Evolutionary conservation across 1,284 basidiomycete species (phyloP).

Genomic region (Serendipita sp.): DNA sequence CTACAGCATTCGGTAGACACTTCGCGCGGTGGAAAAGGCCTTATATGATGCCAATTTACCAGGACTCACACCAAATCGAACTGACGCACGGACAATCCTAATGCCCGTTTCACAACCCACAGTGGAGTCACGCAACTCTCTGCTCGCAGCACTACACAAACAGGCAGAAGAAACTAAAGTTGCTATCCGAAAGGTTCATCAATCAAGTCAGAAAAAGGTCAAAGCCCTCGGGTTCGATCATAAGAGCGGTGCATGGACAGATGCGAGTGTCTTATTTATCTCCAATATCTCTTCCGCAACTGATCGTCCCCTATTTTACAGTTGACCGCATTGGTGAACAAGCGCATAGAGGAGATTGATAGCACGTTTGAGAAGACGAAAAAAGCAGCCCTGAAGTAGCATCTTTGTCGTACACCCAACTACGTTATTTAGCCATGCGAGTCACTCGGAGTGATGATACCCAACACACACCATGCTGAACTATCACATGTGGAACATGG

Average conservation of each 20-base stretch:
- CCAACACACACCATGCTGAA: background rate
- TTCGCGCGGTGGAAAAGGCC: conserved; percentile 56
- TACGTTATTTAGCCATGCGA: background rate
- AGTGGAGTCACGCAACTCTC: conserved; percentile 45
- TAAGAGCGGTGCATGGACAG: conserved; percentile 46
- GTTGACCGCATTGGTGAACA: conserved; percentile 60
- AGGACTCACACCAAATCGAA: conserved; percentile 50
- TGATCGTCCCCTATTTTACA: conserved; percentile 18
- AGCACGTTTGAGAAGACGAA: conserved; percentile 47
- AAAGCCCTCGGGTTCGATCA: conserved; percentile 37
- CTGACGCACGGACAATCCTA: conserved; percentile 54
- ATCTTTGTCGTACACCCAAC: background rate
- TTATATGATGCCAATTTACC: conserved; percentile 59
- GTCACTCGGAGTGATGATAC: background rate
- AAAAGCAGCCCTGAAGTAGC: conserved; percentile 25
- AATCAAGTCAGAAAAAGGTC: conserved; percentile 49
- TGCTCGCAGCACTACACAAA: conserved; percentile 39
- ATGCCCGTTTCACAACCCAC: conserved; percentile 73
- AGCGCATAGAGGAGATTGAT: conserved; percentile 47
- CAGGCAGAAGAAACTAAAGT: conserved; percentile 61
- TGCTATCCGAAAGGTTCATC: conserved; percentile 54
- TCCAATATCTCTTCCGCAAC: background rate
- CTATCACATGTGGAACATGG: background rate
- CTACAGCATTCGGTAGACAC: conserved; percentile 33
- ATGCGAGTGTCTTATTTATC: conserved; percentile 28